phyloP scores from a whole-genome alignment of 1,139 yeast species.

The Zygosaccharomyces pseudobailii region DNA sequence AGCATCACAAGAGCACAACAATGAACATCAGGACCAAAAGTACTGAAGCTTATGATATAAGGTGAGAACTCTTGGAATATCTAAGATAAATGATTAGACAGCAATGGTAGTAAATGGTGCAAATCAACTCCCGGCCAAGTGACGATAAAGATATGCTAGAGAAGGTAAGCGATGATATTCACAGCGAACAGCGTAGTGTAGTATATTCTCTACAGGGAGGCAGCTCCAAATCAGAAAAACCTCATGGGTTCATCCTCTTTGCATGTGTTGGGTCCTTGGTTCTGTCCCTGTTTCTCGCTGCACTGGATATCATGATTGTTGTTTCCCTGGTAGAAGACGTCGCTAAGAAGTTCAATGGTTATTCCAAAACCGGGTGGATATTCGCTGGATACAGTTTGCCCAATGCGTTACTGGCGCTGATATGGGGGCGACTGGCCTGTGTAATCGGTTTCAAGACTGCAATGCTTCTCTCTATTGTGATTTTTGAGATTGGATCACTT shows the following conservation, averaged over 20 bases:
- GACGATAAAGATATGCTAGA: too few relatives aligned
- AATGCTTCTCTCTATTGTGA: conserved; percentile 44
- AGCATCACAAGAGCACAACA: too few relatives aligned
- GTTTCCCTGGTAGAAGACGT: conserved; percentile 54
- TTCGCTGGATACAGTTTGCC: conserved; percentile 58
- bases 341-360: conserved; percentile 49
- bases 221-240: neutral
- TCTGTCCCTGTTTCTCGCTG: conserved; percentile 51
- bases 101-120: too few relatives aligned
- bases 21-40: neutral
- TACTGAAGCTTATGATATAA: too few relatives aligned
- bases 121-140: too few relatives aligned
- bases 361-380: conserved; percentile 57
- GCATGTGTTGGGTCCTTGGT: conserved; percentile 44
- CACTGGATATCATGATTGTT: conserved; percentile 66
- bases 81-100: too few relatives aligned
- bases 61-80: too few relatives aligned
- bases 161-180: too few relatives aligned
- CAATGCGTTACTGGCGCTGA: conserved; percentile 51
- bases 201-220: neutral
- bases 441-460: conserved; percentile 58
- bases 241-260: conserved; percentile 10
- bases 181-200: neutral
- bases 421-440: conserved; percentile 59
- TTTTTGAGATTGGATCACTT: conserved; percentile 62